Base-by-base conservation (phyloP, 495 filamentous ascomycete genomes). In the Chaetomium fimeti region DNA sequence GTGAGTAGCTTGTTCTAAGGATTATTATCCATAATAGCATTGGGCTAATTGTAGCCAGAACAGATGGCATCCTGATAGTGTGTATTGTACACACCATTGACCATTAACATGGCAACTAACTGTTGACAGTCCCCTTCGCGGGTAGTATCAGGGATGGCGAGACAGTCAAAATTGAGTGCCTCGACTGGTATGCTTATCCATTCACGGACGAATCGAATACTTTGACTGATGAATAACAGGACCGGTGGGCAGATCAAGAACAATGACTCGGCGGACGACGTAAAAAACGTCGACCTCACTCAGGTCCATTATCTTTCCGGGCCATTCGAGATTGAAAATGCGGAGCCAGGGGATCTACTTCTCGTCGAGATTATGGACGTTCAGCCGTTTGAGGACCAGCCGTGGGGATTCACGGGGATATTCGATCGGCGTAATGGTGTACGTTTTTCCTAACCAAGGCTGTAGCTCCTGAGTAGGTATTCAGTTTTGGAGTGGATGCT, bases 321-420 rank as follows among this genome's bases (percentile, higher is more conserved):
- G 0, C 93, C 93, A 0, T 97, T 98, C 68, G 91, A 96, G 67
- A 83, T 98, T 60, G 90, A 92, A 68, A 88, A 84, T 1, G 93
- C 93, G 4, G 85, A 89, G 70, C 93, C 93, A 0, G 93, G 93
- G 0, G 93, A 97, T 72, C 79, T 97, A 9, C 81, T 98, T 1
- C 72, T 95, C 0, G 91, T 96, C 4, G 92, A 98, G 76, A 96
- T 98, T 64, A 93, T 96, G 78, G 93, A 97, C 66, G 93, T 97
- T 3, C 93, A 97, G 74, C 93, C 93, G 9, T 88, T 95, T 67
- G 80, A 92, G 69, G 87, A 94, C 16, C 83, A 88, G 67, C 92
- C 92, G 0, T 97, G 93, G 93, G 93, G 93, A 2, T 97, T 97
- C 69, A 91, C 89, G 2, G 93, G 93, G 0, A 80, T 98, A 2